Conservation (phyloP, 164 flowering plant genomes). For the Vitis rotundifolia region DNA sequence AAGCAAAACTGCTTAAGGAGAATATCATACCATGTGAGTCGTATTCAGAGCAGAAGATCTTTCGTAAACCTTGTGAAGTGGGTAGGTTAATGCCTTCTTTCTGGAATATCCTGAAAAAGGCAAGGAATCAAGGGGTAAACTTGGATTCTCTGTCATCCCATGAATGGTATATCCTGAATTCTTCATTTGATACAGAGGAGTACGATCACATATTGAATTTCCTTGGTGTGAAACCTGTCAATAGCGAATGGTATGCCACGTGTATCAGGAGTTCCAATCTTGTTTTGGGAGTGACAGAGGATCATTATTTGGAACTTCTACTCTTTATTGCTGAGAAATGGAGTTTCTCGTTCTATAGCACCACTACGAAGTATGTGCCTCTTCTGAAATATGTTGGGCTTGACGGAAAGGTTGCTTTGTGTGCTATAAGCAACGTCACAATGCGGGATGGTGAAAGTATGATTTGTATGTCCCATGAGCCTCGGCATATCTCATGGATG, state of each 20-base stretch:
- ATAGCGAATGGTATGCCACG: slow-evolving; percentile 52
- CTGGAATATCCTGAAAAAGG: slow-evolving; percentile 48
- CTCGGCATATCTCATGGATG: slow-evolving; percentile 38
- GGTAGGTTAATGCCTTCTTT: slow-evolving; percentile 45
- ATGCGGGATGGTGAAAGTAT: background rate
- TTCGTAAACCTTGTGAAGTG: slow-evolving; percentile 52
- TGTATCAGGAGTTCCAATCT: slow-evolving; percentile 53
- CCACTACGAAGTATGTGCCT: slow-evolving; percentile 28
- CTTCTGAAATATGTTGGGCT: slow-evolving; percentile 34
- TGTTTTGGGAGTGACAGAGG: slow-evolving; percentile 36
- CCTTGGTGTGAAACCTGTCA: slow-evolving; percentile 40
- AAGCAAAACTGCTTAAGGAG: slow-evolving; percentile 30
- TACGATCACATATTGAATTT: slow-evolving; percentile 34
- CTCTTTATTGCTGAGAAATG: slow-evolving; percentile 33
- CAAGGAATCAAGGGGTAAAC: slow-evolving; percentile 38
- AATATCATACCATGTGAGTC: slow-evolving; percentile 53
- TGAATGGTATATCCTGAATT: slow-evolving; percentile 36
- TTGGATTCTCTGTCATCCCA: slow-evolving; percentile 46
- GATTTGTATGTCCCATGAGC: slow-evolving; percentile 14
- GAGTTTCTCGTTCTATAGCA: slow-evolving; percentile 20
- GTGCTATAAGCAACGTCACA: slow-evolving; percentile 15
- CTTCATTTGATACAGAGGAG: slow-evolving; percentile 36
- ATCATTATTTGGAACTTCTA: slow-evolving; percentile 34
- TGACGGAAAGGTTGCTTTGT: slow-evolving; percentile 16
- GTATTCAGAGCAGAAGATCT: slow-evolving; percentile 33